Conservation (phyloP, 441 rosid genomes). For the Populus trichocarpa region DNA sequence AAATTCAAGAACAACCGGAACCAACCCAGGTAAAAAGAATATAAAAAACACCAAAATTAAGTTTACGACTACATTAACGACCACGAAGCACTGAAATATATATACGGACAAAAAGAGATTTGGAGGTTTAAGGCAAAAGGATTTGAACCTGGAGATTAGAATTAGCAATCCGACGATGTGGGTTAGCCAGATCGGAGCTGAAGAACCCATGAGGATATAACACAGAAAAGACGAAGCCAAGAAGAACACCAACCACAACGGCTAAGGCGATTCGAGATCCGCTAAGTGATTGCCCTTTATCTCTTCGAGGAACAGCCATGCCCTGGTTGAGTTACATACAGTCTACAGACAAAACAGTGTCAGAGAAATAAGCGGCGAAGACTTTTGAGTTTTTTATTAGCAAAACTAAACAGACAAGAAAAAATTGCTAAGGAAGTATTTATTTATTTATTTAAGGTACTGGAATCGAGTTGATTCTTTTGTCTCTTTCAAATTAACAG, state of each 20-base stretch:
- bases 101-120: neutral
- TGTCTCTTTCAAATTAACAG: no score
- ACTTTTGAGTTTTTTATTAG: no score
- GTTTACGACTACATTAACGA: neutral
- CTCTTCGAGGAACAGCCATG: slow-evolving; percentile 73
- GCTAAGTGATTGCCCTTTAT: slow-evolving; percentile 57
- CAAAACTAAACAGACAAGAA: no score
- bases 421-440: no score
- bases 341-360: no score
- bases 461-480: no score
- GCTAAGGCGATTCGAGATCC: slow-evolving; percentile 83
- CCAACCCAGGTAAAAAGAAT: neutral
- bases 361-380: no score
- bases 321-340: neutral
- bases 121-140: neutral
- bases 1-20: neutral
- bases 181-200: slow-evolving; percentile 32
- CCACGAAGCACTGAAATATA: neutral
- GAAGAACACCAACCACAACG: slow-evolving; percentile 59
- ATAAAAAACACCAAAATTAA: neutral
- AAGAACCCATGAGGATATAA: slow-evolving; percentile 72
- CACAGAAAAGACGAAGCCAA: slow-evolving; percentile 68
- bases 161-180: slow-evolving; percentile 29
- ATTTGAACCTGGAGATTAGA: slow-evolving; percentile 51
- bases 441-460: no score